Percentiles rank a stretch among this genome's conserved stretches.
phyloP scores from a whole-genome alignment of 2,329 filamentous ascomycete species.

The Pseudocercospora fijiensis region DNA sequence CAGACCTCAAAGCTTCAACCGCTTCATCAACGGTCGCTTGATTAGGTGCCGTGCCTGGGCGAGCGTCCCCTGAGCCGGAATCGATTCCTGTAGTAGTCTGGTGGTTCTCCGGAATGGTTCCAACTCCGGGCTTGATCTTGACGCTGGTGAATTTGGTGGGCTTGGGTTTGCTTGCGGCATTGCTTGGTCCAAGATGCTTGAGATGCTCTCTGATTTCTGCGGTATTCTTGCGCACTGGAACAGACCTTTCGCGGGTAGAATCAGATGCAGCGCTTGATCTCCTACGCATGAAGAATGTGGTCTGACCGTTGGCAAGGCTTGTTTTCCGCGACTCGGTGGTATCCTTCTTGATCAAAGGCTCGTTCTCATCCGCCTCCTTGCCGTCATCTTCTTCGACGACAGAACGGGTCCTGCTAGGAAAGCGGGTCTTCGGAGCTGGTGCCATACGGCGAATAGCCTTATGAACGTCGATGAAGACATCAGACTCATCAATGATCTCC shows the following conservation, averaged over 20 bases:
- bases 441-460: conserved; percentile 90
- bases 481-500: conserved; percentile 98
- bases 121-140: conserved; percentile 62
- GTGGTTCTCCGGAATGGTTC: conserved; percentile 44
- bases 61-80: not conserved
- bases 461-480: conserved; percentile 97
- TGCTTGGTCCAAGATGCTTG: conserved; percentile 64
- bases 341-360: conserved; percentile 33
- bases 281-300: conserved; percentile 48
- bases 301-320: conserved; percentile 40
- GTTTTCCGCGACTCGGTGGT: conserved; percentile 28
- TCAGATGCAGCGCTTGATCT: conserved; percentile 46
- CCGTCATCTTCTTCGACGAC: conserved; percentile 26
- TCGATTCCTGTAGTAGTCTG: conserved; percentile 24
- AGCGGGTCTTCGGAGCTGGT: conserved; percentile 71
- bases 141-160: conserved; percentile 62
- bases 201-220: conserved; percentile 60
- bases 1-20: conserved; percentile 18
- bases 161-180: conserved; percentile 60
- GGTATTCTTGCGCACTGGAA: conserved; percentile 52
- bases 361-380: conserved; percentile 30
- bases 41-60: conserved; percentile 3
- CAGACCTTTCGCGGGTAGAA: conserved; percentile 30
- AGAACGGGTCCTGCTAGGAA: conserved; percentile 27
- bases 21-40: conserved; percentile 16